Evolutionary conservation across 768 basidiomycete species (phyloP), one percentile per base, ranked within the genome.

Genomic region (Artomyces pyxidatus): DNA sequence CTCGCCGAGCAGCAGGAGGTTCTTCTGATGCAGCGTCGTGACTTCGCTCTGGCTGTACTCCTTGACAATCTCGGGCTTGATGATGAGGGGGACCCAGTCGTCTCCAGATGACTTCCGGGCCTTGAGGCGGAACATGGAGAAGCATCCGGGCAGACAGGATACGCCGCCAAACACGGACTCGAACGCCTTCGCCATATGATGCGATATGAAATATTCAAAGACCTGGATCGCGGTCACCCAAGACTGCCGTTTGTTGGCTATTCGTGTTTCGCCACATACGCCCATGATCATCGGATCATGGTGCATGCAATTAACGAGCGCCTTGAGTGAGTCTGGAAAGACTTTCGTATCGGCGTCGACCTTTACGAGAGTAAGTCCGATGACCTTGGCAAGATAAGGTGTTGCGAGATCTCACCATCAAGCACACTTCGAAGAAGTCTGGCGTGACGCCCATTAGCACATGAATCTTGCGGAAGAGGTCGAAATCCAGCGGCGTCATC

Each of bases 141-240:
- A 99, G 68, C 96, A 99, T n/a, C 96, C 96, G 0, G 96, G 96
- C 25, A 98, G 73, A 72, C 96, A 99, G 11, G 96, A 93, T 50
- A 99, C 96, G 80, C 96, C 96, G 62, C 96, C 96, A 61, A 99
- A 98, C 22, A 96, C 92, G 19, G 96, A 93, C 66, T 99, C 96
- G 68, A 99, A 99, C 6, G 91, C 94, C 66, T 99, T 99, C 53
- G 95, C 89, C 46, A 93, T 78, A 65, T 99, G 95, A 67, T 99
- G 96, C 30, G 94, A 97, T 62, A 99, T 98, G 68, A 97, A 99
- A 67, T 99, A 99, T 64, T 94, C 91, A 63, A 92, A 94, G 37
- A 98, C 95, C 65, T 99, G 96, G 59, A 99, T 99, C 42, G 87
- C 84, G 1, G 96, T 98, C 21, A 99, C 93, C 96, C 96, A 99